Percentiles rank a stretch among this genome's conserved stretches.
Evolutionary conservation across 106 monocot species (phyloP).

Genomic region (Dendrobium catenatum): DNA sequence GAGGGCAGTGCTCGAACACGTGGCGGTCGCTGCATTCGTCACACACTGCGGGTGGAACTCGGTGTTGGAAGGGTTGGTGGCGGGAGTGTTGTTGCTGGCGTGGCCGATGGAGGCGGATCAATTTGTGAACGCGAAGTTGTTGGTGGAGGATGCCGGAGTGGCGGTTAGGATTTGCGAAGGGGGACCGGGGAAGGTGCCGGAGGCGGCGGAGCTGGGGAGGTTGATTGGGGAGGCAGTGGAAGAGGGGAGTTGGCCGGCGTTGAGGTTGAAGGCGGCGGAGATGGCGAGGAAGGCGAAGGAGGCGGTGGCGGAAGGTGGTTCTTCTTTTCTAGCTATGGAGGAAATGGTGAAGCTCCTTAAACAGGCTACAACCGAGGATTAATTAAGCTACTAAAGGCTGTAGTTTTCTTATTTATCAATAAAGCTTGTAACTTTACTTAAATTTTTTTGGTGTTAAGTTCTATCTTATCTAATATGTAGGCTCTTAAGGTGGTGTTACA

Average conservation of each 20-base stretch:
- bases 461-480: too few species aligned
- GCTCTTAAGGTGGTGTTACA: too few species aligned
- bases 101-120: conserved; percentile 24
- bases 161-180: conserved; percentile 10
- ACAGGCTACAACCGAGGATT: too few species aligned
- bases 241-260: not conserved
- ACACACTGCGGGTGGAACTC: conserved; percentile 21
- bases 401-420: too few species aligned
- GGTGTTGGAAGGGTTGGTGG: conserved; percentile 14
- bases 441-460: too few species aligned
- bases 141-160: conserved; percentile 2
- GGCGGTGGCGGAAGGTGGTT: too few species aligned
- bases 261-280: not conserved
- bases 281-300: conserved; percentile 3
- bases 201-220: not conserved
- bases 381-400: too few species aligned
- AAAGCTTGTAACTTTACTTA: too few species aligned
- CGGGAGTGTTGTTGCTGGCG: conserved; percentile 11
- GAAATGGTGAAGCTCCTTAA: too few species aligned
- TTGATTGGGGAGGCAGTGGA: conserved; percentile 3
- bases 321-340: too few species aligned
- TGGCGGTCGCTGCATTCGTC: conserved; percentile 28
- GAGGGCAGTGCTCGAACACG: conserved; percentile 16
- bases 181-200: not conserved
- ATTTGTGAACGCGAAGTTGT: conserved; percentile 23